Evolutionary conservation across 73 alveolate species (phyloP), one percentile per base, ranked within the genome.

Genomic region (Paraurostyla sp.): DNA sequence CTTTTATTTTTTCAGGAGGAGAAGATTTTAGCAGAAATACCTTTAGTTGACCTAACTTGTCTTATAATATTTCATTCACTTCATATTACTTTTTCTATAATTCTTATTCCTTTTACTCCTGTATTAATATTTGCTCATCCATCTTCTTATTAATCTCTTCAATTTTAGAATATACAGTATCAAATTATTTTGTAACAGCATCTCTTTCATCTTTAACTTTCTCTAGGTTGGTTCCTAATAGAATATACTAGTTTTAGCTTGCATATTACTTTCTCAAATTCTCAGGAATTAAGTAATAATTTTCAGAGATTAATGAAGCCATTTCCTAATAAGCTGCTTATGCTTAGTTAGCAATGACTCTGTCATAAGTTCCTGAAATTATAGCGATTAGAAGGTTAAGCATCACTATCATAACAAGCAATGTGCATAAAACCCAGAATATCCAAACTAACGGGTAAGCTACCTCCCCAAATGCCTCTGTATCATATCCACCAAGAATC

Each of bases 251-350:
- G 32, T 48, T 73, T 25, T 73, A 32, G 4, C 46, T 71, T 3
- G 86, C 86, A 73, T 73, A 73, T 48, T 73, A 45, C 9, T n/a
- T n/a, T n/a, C n/a, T n/a, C n/a, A n/a, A n/a, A n/a, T 46, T 20
- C 58, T 46, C 13, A 15, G 58, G 58, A 46, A 46, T 46, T 20
- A 46, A 46, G 58, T 46, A 75, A 16, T 75, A 32, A 75, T 75
- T 75, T 4, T 75, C 87, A 1, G 45, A 2, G 30, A 75, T 75
- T 23, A 75, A 9, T 35, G 9, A 16, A 4, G 29, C 71, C 15
- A 45, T 7, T 41, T 27, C 87, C 49, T 75, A 20, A 29, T 75
- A 75, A 35, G 29, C 49, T 23, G 3, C 38, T 20, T 35, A 9
- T 4, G 49, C 87, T 18, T 46, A 25, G 23, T 35, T 71, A 48